Evolutionary conservation across 257 asterid genomes (phyloP), one percentile per base, ranked within the genome.

Genomic region (Pogostemon cablin): DNA sequence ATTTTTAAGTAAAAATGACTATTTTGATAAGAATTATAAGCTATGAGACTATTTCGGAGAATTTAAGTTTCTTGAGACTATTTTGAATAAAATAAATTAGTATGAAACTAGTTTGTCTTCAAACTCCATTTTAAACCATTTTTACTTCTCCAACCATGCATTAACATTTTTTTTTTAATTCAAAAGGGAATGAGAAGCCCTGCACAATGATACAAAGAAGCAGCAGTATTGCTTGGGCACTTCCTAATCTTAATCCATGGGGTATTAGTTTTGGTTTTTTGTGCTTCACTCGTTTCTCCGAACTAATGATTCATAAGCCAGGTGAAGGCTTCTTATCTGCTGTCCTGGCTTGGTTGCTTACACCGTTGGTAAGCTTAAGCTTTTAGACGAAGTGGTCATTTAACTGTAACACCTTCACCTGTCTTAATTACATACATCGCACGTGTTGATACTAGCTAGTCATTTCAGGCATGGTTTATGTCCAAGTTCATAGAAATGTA

Each of bases 241-340:
- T 85, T 1, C 92, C 89, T 1, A 74, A 76, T 42, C 61, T 34
- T 0, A 10, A 62, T 3, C 54, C 80, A 3, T 85, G 86, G 86
- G 90, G 89, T 4, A 72, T 84, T 10, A 47, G 60, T 54, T 47
- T 85, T 3, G 85, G 78, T 9, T 77, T 25, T 9, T 52, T 88
- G 25, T 78, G 73, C 78, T 67, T 78, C 66, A 85, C 70, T 73
- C 90, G 97, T 3, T 86, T 91, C 40, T 32, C 76, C 2, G 96
- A 88, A 81, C 84, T 90, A 40, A 54, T 86, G 86, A 76, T 88
- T 79, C 97, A 90, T 63, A 91, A 88, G 82, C 97, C 96, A 6
- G 90, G 90, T 0, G 83, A 91, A 71, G 81, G 85, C 1, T 39
- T 81, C 35, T 41, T 82, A 0, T 65, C 71, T 7, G 70, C 81